These are phyloP conservation scores for Solanum commersonii DNA, from an alignment of 257 asterid genomes.

Conservation along the genomic window DNA sequence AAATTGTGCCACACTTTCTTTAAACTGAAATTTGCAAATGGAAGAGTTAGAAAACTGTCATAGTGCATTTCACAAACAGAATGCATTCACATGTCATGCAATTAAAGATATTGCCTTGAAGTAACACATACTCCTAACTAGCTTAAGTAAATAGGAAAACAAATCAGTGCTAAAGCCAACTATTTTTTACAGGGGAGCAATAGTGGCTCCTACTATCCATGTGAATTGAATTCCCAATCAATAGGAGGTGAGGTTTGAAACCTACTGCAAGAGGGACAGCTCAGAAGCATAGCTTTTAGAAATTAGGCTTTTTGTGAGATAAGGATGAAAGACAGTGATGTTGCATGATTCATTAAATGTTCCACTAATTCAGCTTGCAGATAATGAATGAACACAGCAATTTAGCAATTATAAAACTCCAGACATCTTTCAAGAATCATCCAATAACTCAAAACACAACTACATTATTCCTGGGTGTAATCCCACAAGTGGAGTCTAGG, in stretches of 20 bases:
- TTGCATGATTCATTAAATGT: neutral
- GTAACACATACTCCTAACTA: neutral
- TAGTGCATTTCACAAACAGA: neutral
- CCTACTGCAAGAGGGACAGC: neutral
- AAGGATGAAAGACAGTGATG: neutral
- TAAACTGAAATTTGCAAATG: conserved; percentile 41
- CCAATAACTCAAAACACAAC: neutral
- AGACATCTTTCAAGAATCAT: neutral
- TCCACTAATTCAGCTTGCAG: neutral
- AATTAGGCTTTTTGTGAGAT: neutral
- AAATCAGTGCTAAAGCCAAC: neutral
- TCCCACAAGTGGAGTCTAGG: neutral
- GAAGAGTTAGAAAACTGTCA: neutral
- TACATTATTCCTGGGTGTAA: neutral
- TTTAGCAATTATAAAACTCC: neutral
- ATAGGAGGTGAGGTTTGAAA: neutral
- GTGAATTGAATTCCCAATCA: neutral
- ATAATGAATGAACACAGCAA: neutral
- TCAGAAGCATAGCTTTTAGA: neutral
- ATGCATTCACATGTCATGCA: neutral
- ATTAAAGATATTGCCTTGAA: neutral
- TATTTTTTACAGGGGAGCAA: neutral
- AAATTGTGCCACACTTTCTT: conserved; percentile 89
- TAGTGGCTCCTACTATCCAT: neutral
- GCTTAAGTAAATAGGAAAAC: neutral